Conservation (phyloP, 1,284 basidiomycete genomes). For the Apiotrichum laibachii region DNA sequence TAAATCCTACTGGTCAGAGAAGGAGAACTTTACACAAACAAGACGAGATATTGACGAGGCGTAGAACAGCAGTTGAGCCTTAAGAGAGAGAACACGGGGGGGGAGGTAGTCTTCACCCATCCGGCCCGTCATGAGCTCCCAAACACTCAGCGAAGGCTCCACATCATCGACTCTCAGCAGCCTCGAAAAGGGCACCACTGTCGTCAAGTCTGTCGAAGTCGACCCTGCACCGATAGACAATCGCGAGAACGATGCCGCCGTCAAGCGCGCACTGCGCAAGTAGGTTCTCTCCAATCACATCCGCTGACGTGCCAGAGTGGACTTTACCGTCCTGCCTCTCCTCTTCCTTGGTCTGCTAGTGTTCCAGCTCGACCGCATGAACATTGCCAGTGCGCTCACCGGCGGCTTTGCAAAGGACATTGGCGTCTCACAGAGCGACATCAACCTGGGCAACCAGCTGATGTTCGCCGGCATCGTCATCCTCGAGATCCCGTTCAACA, state of each 20-base stretch:
- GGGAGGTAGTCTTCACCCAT: too few relatives aligned
- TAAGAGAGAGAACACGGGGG: too few relatives aligned
- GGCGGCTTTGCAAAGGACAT: constrained; percentile 22
- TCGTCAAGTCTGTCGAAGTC: background rate
- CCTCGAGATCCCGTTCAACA: constrained; percentile 40
- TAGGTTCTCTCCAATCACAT: background rate
- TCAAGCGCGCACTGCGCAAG: background rate
- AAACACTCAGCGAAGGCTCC: too few relatives aligned
- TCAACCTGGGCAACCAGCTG: constrained; percentile 38
- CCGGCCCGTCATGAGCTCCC: too few relatives aligned
- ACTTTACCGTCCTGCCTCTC: constrained; percentile 29
- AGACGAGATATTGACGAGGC: too few relatives aligned
- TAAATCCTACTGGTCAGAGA: too few relatives aligned
- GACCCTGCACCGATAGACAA: background rate
- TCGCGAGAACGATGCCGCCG: background rate
- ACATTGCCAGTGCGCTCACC: constrained; percentile 27
- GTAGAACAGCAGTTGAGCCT: too few relatives aligned
- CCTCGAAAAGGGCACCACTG: background rate
- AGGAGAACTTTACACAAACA: too few relatives aligned
- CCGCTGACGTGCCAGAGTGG: constrained; percentile 10
- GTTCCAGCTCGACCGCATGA: constrained; percentile 35
- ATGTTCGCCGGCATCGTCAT: constrained; percentile 41
- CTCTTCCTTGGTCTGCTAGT: constrained; percentile 41
- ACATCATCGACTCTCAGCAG: too few relatives aligned
- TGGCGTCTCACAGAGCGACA: constrained; percentile 35